phyloP scores from a whole-genome alignment of 176 grass and related monocot species.

The Musa troglodytarum region DNA sequence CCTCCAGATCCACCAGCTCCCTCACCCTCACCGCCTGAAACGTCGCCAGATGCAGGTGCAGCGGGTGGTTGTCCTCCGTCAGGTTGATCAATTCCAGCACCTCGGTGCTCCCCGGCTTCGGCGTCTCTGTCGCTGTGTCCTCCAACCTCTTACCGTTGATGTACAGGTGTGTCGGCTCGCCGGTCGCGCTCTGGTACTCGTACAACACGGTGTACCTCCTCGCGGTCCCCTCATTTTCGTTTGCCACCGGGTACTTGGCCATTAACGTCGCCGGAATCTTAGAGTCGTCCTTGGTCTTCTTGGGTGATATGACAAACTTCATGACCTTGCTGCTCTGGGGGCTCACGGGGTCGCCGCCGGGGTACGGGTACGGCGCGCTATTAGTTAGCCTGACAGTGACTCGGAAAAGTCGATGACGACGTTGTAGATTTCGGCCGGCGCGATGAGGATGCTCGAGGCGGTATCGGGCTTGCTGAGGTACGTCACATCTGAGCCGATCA shows the following conservation, averaged over 20 bases:
- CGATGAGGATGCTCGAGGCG: conserved; percentile 19
- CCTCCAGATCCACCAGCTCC: conserved; percentile 12
- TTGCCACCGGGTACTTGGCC: conserved; percentile 27
- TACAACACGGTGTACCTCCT: conserved; percentile 46
- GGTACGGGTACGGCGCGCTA: conserved; percentile 59
- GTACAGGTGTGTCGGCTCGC: conserved; percentile 47
- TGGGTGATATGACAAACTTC: conserved; percentile 30
- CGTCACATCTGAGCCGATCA: conserved; percentile 58
- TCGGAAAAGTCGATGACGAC: conserved; percentile 40
- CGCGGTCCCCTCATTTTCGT: conserved; percentile 21
- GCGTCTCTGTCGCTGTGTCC: conserved; percentile 65
- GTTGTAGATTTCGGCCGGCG: conserved; percentile 49
- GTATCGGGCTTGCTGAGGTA: conserved; percentile 31
- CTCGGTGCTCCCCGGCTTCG: conserved; percentile 39
- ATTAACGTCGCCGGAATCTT: conserved; percentile 32
- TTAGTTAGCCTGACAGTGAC: conserved; percentile 33
- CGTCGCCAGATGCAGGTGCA: conserved; percentile 59
- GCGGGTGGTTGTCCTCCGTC: conserved; percentile 63
- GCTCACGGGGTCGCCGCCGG: conserved; percentile 11
- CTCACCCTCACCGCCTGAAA: conserved; percentile 36
- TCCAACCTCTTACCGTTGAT: conserved; percentile 62
- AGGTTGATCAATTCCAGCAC: conserved; percentile 81
- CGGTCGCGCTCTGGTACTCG: conserved; percentile 47
- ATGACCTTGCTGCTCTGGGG: conserved; percentile 37
- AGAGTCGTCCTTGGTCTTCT: conserved; percentile 22